phyloP scores from a whole-genome alignment of 768 basidiomycete species.

The Tricholoma furcatifolium region DNA sequence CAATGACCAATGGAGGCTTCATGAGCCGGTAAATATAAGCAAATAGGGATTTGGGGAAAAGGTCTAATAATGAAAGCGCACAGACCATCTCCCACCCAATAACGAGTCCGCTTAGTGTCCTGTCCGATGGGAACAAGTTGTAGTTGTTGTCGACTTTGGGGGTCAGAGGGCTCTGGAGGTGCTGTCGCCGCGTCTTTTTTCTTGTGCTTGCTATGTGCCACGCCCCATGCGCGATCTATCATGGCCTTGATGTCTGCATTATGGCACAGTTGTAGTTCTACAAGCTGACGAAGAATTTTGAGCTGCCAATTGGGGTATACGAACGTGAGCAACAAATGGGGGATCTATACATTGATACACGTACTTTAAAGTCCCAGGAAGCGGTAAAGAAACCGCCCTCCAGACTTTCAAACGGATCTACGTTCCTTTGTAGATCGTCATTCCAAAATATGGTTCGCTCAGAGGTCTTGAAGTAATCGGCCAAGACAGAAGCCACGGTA shows the following conservation, averaged over 20 bases:
- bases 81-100: conserved; percentile 89
- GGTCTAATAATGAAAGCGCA: conserved; percentile 38
- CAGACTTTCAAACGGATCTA: conserved; percentile 68
- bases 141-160: conserved; percentile 64
- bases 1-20: conserved; percentile 39
- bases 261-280: conserved; percentile 79
- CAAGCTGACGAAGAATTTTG: conserved; percentile 78
- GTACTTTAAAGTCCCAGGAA: conserved; percentile 81
- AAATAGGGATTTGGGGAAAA: conserved; percentile 51
- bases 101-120: conserved; percentile 73
- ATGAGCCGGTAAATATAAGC: conserved; percentile 66
- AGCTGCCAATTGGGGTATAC: conserved; percentile 52
- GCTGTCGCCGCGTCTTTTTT: conserved; percentile 63
- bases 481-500: conserved; percentile 66
- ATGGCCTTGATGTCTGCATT: conserved; percentile 63
- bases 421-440: conserved; percentile 60
- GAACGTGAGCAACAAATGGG: conserved; percentile 15
- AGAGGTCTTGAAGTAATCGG: conserved; percentile 69
- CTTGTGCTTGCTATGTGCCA: conserved; percentile 81
- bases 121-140: conserved; percentile 74
- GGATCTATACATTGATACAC: conserved; percentile 22
- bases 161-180: conserved; percentile 57
- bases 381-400: conserved; percentile 77
- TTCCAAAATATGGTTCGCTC: conserved; percentile 84
- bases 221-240: conserved; percentile 87